Evolutionary conservation across 306 rosid species (phyloP).

Genomic region (Citrullus mucosospermus): DNA sequence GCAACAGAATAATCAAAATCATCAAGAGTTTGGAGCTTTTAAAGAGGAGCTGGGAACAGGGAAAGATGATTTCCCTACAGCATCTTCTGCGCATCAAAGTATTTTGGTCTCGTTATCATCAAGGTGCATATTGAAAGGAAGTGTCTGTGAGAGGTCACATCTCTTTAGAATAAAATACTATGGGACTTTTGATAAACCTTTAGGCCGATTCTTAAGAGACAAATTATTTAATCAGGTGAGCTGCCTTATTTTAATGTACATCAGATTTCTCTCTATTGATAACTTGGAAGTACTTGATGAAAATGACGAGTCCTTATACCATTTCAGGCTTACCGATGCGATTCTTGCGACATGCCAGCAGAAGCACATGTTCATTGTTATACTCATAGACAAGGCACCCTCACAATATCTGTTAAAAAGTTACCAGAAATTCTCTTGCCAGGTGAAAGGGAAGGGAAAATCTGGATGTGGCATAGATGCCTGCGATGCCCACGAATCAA

Average conservation of each 20-base stretch:
- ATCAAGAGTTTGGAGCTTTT: not conserved
- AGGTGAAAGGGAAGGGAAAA: slow-evolving; percentile 92
- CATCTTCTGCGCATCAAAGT: slow-evolving; percentile 86
- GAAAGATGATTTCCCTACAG: slow-evolving; percentile 75
- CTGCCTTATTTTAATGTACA: slow-evolving; percentile 1
- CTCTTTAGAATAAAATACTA: slow-evolving; percentile 92
- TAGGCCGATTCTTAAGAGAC: slow-evolving; percentile 83
- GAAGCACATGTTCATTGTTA: slow-evolving; percentile 96
- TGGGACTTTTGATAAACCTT: slow-evolving; percentile 87
- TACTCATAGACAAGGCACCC: slow-evolving; percentile 97
- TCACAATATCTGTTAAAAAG: slow-evolving; percentile 88
- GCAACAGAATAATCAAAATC: slow-evolving; percentile 3
- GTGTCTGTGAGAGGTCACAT: slow-evolving; percentile 91
- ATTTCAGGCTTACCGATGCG: slow-evolving; percentile 62
- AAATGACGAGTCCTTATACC: not conserved
- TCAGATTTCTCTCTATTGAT: not conserved
- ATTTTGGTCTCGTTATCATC: slow-evolving; percentile 94
- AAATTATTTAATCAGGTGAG: slow-evolving; percentile 89
- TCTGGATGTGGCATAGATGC: slow-evolving; percentile 99
- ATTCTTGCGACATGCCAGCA: slow-evolving; percentile 87
- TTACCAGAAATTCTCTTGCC: slow-evolving; percentile 54
- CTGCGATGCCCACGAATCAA: slow-evolving; percentile 73
- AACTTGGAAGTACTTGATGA: not conserved
- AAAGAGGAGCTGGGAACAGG: slow-evolving; percentile 27
- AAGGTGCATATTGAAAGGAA: slow-evolving; percentile 90